Evolutionary conservation across 2,329 filamentous ascomycete genomes (phyloP), one percentile per base, ranked within the genome.

Genomic region (Bipolaris zeicola): DNA sequence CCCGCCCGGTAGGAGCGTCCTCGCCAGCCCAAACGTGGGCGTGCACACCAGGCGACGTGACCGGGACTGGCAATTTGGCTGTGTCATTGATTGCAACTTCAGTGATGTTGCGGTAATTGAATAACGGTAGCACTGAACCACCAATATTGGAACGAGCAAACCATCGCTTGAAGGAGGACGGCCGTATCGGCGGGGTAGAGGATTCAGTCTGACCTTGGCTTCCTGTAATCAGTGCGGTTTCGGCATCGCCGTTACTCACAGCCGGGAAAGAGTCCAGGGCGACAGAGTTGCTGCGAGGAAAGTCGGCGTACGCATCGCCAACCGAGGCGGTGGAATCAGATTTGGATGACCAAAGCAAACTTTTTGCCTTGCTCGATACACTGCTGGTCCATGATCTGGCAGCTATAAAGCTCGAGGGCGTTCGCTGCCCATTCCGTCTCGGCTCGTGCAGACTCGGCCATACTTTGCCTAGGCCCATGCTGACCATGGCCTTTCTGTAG

Each of bases 371-470:
- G 37, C 55, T 66, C 3, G 66, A 57, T 4, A 61, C 48, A 10
- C 37, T 58, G 6, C 59, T 58, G 0, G 52, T 61, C 67, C 66
- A 73, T 0, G 59, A 50, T 34, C 59, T 56, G 2, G 55, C 57
- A 16, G 60, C 62, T 4, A 61, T 52, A 28, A 66, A 58, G 28
- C 55, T 66, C 0, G 51, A 54, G 1, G 64, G 66, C 14, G 64
- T 66, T 7, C 54, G 55, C 1, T 31, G 42, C 4, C 64, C 53
- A 18, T 60, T 67, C 18, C 65, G 60, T 5, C 55, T 55, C 38
- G 53, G 57, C 14, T 55, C 18, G 50, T 73, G 64, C 14, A 76
- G 49, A 5, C 64, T 66, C 0, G 72, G 71, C 49, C 74, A 75
- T 5, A 72, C 22, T 34, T 59, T 70, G 10, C 73, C 73, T 4